A percentile compares a stretch with the other conserved stretches of the same genome.
Evolutionary conservation across 768 basidiomycete genomes (phyloP).

Genomic region (Leccinum variicolor): DNA sequence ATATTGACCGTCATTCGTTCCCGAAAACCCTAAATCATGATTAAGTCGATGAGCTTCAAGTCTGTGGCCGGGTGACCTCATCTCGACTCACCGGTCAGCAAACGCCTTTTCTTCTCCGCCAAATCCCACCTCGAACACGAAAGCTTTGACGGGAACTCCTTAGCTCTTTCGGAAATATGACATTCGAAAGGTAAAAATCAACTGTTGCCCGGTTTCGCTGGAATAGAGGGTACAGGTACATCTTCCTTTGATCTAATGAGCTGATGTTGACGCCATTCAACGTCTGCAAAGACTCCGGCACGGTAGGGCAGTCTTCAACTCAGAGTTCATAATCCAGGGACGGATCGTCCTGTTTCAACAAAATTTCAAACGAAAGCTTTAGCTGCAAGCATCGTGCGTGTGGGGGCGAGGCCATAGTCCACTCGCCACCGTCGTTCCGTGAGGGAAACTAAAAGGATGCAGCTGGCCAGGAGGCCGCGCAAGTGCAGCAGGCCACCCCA

Average conservation of each 20-base stretch:
- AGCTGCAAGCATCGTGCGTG: constrained; percentile 25
- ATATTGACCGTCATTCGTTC: constrained; percentile 38
- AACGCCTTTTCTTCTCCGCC: constrained; percentile 19
- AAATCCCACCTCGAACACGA: constrained; percentile 33
- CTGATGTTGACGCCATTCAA: constrained; percentile 1
- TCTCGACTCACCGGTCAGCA: not conserved
- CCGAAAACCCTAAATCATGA: constrained; percentile 32
- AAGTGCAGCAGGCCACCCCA: constrained; percentile 11
- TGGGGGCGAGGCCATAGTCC: constrained; percentile 24
- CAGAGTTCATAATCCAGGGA: not conserved
- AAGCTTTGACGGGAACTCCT: constrained; percentile 31
- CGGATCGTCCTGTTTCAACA: constrained; percentile 5
- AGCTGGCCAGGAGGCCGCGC: constrained; percentile 28
- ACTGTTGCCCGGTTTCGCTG: not conserved
- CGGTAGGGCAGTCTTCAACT: not conserved
- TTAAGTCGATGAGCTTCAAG: not conserved
- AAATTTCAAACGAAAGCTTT: not conserved
- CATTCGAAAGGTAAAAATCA: constrained; percentile 31
- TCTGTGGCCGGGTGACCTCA: not conserved
- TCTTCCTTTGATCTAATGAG: constrained; percentile 7
- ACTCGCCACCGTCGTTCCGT: constrained; percentile 32
- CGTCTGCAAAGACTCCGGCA: not conserved
- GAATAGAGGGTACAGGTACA: not conserved
- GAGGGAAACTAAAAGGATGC: constrained; percentile 23
- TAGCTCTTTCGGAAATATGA: constrained; percentile 34